Base-by-base conservation (phyloP, 805 yeast species). In the Saturnispora saitoi region DNA sequence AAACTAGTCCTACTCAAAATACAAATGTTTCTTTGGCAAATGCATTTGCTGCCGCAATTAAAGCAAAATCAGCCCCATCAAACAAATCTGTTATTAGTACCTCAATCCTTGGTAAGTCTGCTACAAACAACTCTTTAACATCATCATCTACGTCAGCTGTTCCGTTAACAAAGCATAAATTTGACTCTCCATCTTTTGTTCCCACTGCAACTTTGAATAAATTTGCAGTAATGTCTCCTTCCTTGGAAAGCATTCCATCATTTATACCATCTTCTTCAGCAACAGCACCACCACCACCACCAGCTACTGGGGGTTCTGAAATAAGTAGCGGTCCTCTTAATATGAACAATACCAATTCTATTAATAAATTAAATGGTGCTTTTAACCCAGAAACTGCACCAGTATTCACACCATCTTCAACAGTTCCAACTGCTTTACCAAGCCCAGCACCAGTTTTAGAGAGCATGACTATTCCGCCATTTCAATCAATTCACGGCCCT, bases 131-230 rank as follows among this genome's bases (percentile, higher is more conserved):
- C 19, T 34, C 38, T 17, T 11, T 34, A 10, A 17, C 38, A 19
- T n/a, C 11, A 17, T 34, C 24, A 19, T 22, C 20, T 32, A 1
- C 24, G 11, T n/a, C 45, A 4, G n/a, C 45, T 17, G 34, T 24
- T 15, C 32, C 43, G 15, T 42, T 38, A 15, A 26, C 65, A 53
- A 72, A 67, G 58, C 70, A 72, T 54, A 79, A 78, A 53, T 73
- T 77, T 11, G 78, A 78, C 45, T 63, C 69, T 4, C 80, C 83
- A 0, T 67, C 81, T 2, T 77, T 78, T 53, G 75, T 75, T 2
- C 83, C 86, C 6, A 51, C 56, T 8, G 56, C 58, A 2, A 45
- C 60, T 2, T 28, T 59, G 15, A 60, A 59, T 45, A 75, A 73
- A 54, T 72, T 74, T 53, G 58, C 77, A 1, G 60, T 62, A n/a